phyloP scores from a whole-genome alignment of 139 green algal species.

The Chlorella vulgaris region DNA sequence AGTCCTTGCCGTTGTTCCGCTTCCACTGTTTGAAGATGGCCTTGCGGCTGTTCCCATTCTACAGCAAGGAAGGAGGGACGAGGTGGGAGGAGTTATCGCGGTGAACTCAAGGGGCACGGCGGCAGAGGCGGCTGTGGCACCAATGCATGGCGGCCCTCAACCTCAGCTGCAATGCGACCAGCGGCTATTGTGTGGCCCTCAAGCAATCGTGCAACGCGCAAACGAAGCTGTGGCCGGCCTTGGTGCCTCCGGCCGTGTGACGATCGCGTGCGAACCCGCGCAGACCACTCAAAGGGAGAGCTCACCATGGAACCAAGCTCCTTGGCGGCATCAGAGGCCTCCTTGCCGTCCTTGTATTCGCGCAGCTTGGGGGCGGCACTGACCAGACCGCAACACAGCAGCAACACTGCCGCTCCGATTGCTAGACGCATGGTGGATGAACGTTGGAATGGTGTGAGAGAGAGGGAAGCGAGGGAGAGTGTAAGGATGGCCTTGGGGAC shows the following conservation, averaged over 20 bases:
- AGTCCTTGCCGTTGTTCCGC: not conserved
- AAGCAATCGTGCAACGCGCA: too few species aligned
- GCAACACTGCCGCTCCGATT: not conserved
- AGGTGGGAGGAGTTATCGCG: not conserved
- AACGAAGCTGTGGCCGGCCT: too few species aligned
- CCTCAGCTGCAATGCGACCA: too few species aligned
- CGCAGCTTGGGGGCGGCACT: slow-evolving; percentile 2
- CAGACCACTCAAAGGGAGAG: not conserved
- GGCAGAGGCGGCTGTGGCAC: too few species aligned
- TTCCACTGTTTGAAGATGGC: not conserved
- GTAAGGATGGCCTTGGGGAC: not conserved
- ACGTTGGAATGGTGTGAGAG: not conserved
- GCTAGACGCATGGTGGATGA: not conserved
- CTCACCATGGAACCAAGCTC: not conserved
- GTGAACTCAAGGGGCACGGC: not conserved
- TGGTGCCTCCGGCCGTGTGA: not conserved
- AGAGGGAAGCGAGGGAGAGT: not conserved
- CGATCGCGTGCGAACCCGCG: not conserved
- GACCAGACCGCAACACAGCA: not conserved
- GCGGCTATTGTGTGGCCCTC: too few species aligned
- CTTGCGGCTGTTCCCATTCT: not conserved
- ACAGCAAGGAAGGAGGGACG: not conserved
- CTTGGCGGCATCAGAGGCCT: not conserved
- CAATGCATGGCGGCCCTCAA: too few species aligned
- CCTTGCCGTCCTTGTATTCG: not conserved